Conservation (phyloP, 169 alveolate genomes). For the Cryptosporidium sp. region DNA sequence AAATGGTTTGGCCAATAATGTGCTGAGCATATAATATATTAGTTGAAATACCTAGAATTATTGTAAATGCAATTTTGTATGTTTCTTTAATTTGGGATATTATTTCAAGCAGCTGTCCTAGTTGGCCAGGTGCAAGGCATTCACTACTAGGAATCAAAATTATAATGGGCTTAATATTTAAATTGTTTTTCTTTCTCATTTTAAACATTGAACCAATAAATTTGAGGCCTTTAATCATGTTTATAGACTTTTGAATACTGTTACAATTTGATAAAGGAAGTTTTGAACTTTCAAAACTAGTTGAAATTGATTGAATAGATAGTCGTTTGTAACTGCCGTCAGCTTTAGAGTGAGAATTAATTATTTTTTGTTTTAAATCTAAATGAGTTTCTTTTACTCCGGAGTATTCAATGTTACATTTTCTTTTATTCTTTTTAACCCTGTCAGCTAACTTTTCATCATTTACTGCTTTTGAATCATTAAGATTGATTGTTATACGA, state of each 20-base stretch:
- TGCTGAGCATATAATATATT: constrained; percentile 6
- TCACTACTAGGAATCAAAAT: constrained; percentile 44
- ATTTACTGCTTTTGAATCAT: too few species aligned
- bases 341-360: not conserved
- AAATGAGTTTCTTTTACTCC: not conserved
- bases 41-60: constrained; percentile 38
- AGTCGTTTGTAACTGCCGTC: not conserved
- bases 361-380: not conserved
- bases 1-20: constrained; percentile 14
- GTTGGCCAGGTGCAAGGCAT: constrained; percentile 17
- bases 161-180: constrained; percentile 7
- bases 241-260: not conserved
- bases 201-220: constrained; percentile 19
- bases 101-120: constrained; percentile 37
- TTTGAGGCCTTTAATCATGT: constrained; percentile 25
- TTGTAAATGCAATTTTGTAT: constrained; percentile 33
- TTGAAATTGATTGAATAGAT: not conserved
- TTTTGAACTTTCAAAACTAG: not conserved
- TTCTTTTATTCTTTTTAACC: not conserved
- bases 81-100: constrained; percentile 22
- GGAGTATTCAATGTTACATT: not conserved
- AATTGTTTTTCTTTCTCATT: not conserved
- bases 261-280: not conserved
- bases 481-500: not conserved
- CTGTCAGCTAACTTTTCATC: not conserved